phyloP scores from a whole-genome alignment of 106 monocot genomes.

The Allium sativum region DNA sequence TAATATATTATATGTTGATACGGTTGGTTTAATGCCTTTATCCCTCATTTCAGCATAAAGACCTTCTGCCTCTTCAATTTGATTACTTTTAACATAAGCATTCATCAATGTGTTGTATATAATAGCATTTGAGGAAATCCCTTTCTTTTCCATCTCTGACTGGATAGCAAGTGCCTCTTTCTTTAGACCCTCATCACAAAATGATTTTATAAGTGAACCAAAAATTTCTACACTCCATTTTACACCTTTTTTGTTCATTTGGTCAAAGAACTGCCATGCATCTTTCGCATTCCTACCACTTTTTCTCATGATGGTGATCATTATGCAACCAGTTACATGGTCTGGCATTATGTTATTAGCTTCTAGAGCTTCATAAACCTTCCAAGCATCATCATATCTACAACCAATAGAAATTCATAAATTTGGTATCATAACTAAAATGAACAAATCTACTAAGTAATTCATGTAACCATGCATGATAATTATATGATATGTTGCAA shows the following conservation, averaged over 20 bases:
- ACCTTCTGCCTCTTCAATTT: conserved; percentile 89
- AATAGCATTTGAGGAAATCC: conserved; percentile 65
- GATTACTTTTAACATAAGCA: conserved; percentile 68
- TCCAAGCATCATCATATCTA: conserved; percentile 93
- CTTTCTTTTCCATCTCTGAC: conserved; percentile 88
- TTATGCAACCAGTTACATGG: conserved; percentile 74
- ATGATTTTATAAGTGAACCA: conserved; percentile 70
- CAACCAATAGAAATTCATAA: conserved; percentile 2
- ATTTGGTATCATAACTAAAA: no score
- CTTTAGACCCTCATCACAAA: conserved; percentile 77
- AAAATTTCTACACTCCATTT: conserved; percentile 58
- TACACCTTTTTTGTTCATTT: conserved; percentile 75
- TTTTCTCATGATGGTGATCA: conserved; percentile 72
- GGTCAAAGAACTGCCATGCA: conserved; percentile 82
- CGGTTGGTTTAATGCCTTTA: conserved; percentile 61
- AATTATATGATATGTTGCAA: no score
- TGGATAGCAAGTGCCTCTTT: conserved; percentile 90
- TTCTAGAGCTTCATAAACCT: conserved; percentile 66
- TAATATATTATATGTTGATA: conserved; percentile 71
- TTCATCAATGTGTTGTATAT: conserved; percentile 94
- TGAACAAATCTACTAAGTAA: no score
- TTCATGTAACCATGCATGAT: no score
- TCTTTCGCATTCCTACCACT: conserved; percentile 61
- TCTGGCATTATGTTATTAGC: conserved; percentile 68
- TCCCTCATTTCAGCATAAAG: conserved; percentile 82